Evolutionary conservation across 192 early-diverging fungal genomes (phyloP).

Genomic region (Geranomyces variabilis): DNA sequence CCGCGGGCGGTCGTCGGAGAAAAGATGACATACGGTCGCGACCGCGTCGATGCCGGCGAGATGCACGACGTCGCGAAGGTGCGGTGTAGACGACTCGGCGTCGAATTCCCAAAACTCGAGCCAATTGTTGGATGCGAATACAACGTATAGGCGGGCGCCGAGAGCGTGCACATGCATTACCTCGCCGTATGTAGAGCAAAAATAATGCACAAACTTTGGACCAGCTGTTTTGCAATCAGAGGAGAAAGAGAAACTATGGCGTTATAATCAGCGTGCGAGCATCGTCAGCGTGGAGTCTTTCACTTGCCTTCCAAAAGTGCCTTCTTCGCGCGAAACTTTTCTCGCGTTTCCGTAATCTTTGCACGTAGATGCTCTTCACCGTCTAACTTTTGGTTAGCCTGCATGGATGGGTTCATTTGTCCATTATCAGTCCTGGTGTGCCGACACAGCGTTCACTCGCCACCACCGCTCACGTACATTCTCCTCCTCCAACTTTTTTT

Average conservation of each 20-base stretch:
- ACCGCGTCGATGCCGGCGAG: conserved; percentile 8
- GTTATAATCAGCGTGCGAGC: background rate
- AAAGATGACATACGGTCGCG: conserved; percentile 21
- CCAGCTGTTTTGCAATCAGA: conserved; percentile 16
- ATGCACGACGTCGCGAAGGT: conserved; percentile 17
- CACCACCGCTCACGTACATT: conserved; percentile 7
- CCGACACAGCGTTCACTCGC: background rate
- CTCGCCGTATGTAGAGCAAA: conserved; percentile 29
- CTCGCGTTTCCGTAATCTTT: conserved; percentile 13
- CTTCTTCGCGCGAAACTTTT: conserved; percentile 25
- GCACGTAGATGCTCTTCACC: conserved; percentile 19
- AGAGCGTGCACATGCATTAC: conserved; percentile 22
- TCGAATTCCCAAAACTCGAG: conserved; percentile 33
- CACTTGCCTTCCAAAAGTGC: conserved; percentile 23
- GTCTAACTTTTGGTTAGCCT: conserved; percentile 33
- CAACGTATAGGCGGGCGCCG: conserved; percentile 13
- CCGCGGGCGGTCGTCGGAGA: conserved; percentile 1
- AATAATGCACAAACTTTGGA: conserved; percentile 30
- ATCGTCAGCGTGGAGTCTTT: background rate
- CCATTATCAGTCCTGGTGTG: background rate
- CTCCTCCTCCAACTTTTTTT: conserved; percentile 31
- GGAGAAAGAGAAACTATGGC: too few species aligned
- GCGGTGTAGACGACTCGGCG: background rate
- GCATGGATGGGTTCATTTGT: background rate
- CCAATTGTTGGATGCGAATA: conserved; percentile 22